A percentile compares a stretch with the other conserved stretches of the same genome.
phyloP scores from a whole-genome alignment of 805 yeast genomes.

The Nakazawaea molendinolei region DNA sequence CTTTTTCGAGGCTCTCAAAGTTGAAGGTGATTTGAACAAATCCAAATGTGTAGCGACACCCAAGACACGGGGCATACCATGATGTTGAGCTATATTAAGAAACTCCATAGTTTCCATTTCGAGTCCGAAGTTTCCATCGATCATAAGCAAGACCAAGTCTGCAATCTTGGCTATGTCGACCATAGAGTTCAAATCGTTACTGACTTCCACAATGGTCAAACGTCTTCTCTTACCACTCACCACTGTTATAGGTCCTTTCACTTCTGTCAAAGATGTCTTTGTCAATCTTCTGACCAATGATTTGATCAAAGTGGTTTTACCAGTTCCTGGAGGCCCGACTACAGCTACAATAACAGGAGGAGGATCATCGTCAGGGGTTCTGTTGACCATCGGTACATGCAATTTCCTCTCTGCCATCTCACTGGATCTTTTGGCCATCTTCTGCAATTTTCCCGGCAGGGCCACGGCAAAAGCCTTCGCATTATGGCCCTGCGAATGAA shows the following conservation, averaged over 20 bases:
- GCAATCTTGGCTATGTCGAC: constrained; percentile 94
- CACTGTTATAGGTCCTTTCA: constrained; percentile 94
- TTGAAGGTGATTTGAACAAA: constrained; percentile 81
- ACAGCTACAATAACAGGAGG: constrained; percentile 96
- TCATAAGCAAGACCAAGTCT: constrained; percentile 79
- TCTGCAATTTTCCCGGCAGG: constrained; percentile 80
- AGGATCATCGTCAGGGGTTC: constrained; percentile 96
- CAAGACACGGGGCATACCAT: constrained; percentile 96
- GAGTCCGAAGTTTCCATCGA: constrained; percentile 96
- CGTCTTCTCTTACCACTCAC: constrained; percentile 94
- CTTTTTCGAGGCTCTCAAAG: constrained; percentile 87
- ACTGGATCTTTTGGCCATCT: constrained; percentile 76
- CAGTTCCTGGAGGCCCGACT: constrained; percentile 99
- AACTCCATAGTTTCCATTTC: constrained; percentile 99
- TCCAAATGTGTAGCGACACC: constrained; percentile 96
- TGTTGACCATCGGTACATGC: constrained; percentile 96
- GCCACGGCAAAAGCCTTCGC: constrained; percentile 80
- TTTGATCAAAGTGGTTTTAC: constrained; percentile 88
- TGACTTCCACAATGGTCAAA: constrained; percentile 87
- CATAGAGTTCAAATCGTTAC: constrained; percentile 91
- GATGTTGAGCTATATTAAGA: constrained; percentile 91
- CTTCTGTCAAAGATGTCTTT: constrained; percentile 76
- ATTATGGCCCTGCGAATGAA: constrained; percentile 81
- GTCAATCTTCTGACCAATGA: constrained; percentile 83
- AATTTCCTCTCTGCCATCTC: constrained; percentile 77